phyloP scores from a whole-genome alignment of 176 grass and related monocot species.

The Oryza meridionalis region DNA sequence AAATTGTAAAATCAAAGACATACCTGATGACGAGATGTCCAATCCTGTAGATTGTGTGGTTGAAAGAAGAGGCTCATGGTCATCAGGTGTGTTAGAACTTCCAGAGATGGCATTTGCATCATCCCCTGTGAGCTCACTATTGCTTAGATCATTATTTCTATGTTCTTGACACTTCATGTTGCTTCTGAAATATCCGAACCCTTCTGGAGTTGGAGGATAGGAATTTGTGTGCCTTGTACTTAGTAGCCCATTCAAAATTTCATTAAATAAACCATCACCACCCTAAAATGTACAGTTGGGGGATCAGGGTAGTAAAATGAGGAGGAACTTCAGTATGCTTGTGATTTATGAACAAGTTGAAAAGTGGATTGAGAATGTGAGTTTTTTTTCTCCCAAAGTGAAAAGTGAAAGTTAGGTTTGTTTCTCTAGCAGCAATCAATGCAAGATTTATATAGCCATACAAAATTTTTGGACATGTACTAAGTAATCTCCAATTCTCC shows the following conservation, averaged over 20 bases:
- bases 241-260: slow-evolving; percentile 90
- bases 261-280: slow-evolving; percentile 92
- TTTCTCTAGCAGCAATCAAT: background rate
- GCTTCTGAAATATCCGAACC: slow-evolving; percentile 38
- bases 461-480: background rate
- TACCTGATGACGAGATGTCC: slow-evolving; percentile 58
- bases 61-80: slow-evolving; percentile 85
- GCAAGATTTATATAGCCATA: slow-evolving; percentile 14
- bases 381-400: background rate
- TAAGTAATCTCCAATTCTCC: slow-evolving; percentile 9
- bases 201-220: slow-evolving; percentile 75
- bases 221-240: slow-evolving; percentile 61
- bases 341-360: background rate
- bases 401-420: background rate
- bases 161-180: slow-evolving; percentile 41
- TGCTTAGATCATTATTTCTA: slow-evolving; percentile 38
- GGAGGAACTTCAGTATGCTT: background rate
- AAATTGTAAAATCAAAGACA: slow-evolving; percentile 48
- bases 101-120: slow-evolving; percentile 49
- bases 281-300: slow-evolving; percentile 56
- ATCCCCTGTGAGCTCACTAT: slow-evolving; percentile 42
- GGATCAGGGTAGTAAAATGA: slow-evolving; percentile 12
- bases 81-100: slow-evolving; percentile 65
- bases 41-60: slow-evolving; percentile 37
- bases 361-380: background rate